These are phyloP conservation scores for Plasmopara viticola DNA, from an alignment of 352 stramenopile genomes.

Conservation along the genomic window DNA sequence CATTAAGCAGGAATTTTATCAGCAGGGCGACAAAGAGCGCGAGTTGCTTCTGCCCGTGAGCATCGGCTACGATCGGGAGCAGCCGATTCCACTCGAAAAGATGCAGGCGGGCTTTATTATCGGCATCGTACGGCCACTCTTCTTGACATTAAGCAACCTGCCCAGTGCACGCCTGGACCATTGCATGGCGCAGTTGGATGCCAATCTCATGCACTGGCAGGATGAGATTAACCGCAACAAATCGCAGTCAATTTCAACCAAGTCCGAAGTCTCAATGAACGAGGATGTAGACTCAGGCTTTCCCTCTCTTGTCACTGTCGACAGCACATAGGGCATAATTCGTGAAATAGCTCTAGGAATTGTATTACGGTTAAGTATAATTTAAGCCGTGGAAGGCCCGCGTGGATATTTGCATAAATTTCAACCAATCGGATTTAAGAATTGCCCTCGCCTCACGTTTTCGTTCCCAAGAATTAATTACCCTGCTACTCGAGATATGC, in stretches of 20 bases:
- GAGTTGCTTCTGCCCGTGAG: constrained; percentile 77
- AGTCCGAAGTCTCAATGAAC: constrained; percentile 6
- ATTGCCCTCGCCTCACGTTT: constrained; percentile 19
- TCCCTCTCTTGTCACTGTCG: constrained; percentile 1
- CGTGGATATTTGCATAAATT: background rate
- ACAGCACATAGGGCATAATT: constrained; percentile 7
- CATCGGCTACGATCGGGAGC: constrained; percentile 86
- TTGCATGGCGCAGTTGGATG: constrained; percentile 61
- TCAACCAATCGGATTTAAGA: constrained; percentile 9
- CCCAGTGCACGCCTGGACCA: constrained; percentile 45
- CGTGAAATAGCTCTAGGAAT: background rate
- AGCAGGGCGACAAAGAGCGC: constrained; percentile 92
- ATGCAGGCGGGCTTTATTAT: constrained; percentile 93
- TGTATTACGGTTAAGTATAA: background rate
- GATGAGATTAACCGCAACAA: constrained; percentile 49
- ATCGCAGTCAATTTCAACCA: constrained; percentile 3
- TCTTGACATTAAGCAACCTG: constrained; percentile 48
- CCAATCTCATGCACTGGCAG: constrained; percentile 67
- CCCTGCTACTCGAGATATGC: constrained; percentile 35
- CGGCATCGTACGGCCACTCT: constrained; percentile 83
- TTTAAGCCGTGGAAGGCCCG: background rate
- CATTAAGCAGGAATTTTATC: constrained; percentile 92
- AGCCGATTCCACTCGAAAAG: constrained; percentile 81
- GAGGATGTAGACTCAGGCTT: constrained; percentile 10
- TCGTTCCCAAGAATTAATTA: constrained; percentile 15